Evolutionary conservation across 768 basidiomycete species (phyloP), one percentile per base, ranked within the genome.

Genomic region (Collybia mongolica): DNA sequence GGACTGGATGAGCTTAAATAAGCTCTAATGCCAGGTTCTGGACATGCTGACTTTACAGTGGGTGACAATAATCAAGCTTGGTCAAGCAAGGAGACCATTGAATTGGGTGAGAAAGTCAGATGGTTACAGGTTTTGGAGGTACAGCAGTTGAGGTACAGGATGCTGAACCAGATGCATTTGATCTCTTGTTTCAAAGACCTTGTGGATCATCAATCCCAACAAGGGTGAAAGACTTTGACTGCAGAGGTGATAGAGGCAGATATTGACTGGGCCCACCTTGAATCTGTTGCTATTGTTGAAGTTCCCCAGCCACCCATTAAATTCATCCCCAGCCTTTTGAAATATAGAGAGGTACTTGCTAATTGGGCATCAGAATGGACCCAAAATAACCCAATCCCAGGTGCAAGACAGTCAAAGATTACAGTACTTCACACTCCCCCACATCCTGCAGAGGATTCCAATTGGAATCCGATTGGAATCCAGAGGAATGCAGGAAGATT

Each of bases 11-110:
- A 56, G 7, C 36, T 57, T 28, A 50, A 51, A 24, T 44, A 38
- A 19, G 23, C 19, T 44, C 19, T 51, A 47, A 12, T 36, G 19
- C 42, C 51, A 23, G 44, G 26, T 35, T 37, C 39, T 18, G 29
- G 44, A 18, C 9, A 5, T 19, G 17, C 18, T 14, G 43, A 28
- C 26, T 6, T 44, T 18, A 44, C 26, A 2, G 54, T 63, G 23
- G 49, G 49, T 19, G 56, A 63, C 39, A 63, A 63, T 49, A 51
- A 54, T 11, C 59, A 60, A 43, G 50, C 0, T 60, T 54, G 18
- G 40, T 43, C 9, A 47, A 44, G 22, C 46, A 48, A 42, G 46
- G 47, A 6, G 58, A 60, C 26, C 49, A 46, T 26, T 19, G 58
- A 5, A 52, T 60, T 28, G 56, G 59, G 2, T 9, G 38, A 14